Evolutionary conservation across 768 basidiomycete species (phyloP).

Genomic region (Hygrocybe coccinea): DNA sequence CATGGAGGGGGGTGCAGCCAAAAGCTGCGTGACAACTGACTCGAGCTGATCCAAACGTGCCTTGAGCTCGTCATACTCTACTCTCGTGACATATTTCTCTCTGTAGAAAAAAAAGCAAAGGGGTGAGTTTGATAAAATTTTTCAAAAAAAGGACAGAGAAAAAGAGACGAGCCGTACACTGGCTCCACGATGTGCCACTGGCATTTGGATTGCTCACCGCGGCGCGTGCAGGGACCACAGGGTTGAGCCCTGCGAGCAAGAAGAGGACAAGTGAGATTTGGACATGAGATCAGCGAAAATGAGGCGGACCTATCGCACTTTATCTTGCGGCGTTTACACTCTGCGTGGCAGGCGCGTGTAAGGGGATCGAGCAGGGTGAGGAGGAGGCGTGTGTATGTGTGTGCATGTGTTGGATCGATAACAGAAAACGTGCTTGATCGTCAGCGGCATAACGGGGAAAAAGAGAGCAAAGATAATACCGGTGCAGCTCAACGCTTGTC

Average conservation of each 20-base stretch:
- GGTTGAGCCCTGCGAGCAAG: constrained; percentile 57
- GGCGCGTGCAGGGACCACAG: constrained; percentile 73
- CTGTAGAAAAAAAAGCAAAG: constrained; percentile 31
- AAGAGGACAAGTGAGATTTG: constrained; percentile 19
- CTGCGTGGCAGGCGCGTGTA: constrained; percentile 38
- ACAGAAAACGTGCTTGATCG: constrained; percentile 12
- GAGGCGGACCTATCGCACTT: constrained; percentile 73
- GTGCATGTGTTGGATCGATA: constrained; percentile 14
- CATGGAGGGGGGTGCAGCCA: constrained; percentile 23
- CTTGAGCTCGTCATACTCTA: constrained; percentile 74
- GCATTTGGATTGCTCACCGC: constrained; percentile 76
- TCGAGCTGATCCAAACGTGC: constrained; percentile 59
- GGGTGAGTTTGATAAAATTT: too few relatives aligned
- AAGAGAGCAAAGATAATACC: constrained; percentile 44
- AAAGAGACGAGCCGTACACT: constrained; percentile 49
- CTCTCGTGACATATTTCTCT: constrained; percentile 76
- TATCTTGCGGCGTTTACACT: constrained; percentile 84
- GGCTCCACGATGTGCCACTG: constrained; percentile 82
- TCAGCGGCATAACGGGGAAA: constrained; percentile 4
- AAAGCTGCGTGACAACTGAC: constrained; percentile 46
- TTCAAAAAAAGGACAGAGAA: background rate
- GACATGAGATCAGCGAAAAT: constrained; percentile 16
- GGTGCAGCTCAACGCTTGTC: constrained; percentile 82
- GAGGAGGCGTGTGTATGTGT: background rate
- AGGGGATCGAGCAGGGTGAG: constrained; percentile 23